Evolutionary conservation across 208 protist species (phyloP), one percentile per base, ranked within the genome.

Genomic region (Acanthamoeba lenticulata): DNA sequence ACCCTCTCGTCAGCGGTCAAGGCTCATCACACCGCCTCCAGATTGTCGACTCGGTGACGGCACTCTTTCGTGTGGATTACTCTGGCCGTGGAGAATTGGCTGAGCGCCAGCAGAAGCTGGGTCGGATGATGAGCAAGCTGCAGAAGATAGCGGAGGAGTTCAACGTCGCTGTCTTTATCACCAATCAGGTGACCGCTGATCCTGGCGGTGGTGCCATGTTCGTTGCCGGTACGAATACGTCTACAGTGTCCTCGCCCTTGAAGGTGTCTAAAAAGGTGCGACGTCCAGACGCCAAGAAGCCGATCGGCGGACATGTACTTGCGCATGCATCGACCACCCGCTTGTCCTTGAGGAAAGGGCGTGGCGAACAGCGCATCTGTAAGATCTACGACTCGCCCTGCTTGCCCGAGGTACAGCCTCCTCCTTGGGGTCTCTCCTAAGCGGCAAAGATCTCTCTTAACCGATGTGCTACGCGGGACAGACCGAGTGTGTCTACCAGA

Each of bases 31-130:
- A 24, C 9, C 7, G 0, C 13, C n/a, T 34, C 27, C 9, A 79
- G 13, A 98, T 99, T 52, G 97, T 99, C 13, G 99, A 99, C 97
- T 99, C 98, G 77, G 97, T 99, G 57, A 99, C 99, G n/a, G 99
- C 99, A 21, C 97, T 99, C 13, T 99, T 99, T 95, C 97, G 99
- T 36, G 95, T 94, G 36, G 99, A 99, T 95, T 99, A 99, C 95
- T 98, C 96, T 36, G 99, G 99, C 47, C 96, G 99, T 24, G 99
- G 99, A 9, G 99, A 99, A 95, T 97, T 99, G 19, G 97, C 99
- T 15, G 99, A 99, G 95, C 97, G 99, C 69, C 96, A 98, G 85
- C 97, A 98, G 92, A 95, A 96, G 69, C 83, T 98, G 9, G 96
- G 40, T 9, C 77, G 97, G 40, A 95, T 97, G 77, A 55, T 98